Conservation (phyloP, 768 basidiomycete species). For the Lentinula raphanica region DNA sequence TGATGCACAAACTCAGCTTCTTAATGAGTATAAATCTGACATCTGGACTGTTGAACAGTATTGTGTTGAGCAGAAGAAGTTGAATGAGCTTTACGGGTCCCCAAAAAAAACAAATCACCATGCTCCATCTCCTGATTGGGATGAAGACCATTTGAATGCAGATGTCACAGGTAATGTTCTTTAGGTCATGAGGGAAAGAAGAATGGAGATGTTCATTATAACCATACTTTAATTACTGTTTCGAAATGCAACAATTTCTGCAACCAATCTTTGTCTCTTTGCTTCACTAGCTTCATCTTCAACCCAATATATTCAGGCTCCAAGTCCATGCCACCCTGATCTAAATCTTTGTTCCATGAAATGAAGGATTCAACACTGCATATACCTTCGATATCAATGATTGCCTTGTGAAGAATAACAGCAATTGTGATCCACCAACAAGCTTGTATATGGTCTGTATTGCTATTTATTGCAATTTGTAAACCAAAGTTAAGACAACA, state of each 20-base stretch:
- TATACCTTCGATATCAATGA: conserved; percentile 28
- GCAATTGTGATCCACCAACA: conserved; percentile 26
- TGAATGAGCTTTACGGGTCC: not conserved
- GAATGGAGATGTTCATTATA: no score
- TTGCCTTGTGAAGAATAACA: conserved; percentile 30
- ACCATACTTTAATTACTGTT: not conserved
- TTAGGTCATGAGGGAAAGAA: no score
- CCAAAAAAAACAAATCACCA: not conserved
- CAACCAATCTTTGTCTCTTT: not conserved
- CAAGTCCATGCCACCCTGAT: not conserved
- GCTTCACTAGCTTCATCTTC: conserved; percentile 1
- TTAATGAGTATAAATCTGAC: not conserved
- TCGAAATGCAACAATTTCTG: not conserved
- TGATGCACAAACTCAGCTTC: not conserved
- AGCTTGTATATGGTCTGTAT: conserved; percentile 20
- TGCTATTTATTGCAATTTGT: conserved; percentile 23
- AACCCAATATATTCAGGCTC: not conserved
- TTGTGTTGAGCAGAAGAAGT: not conserved
- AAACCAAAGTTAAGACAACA: conserved; percentile 20
- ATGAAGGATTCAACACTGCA: conserved; percentile 12
- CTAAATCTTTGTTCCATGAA: not conserved
- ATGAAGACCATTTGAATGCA: not conserved
- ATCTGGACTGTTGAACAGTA: not conserved
- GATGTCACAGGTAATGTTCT: not conserved
- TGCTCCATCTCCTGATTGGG: not conserved